These are phyloP conservation scores for Brettanomyces custersianus DNA, from an alignment of 805 yeast species.

Conservation along the genomic window DNA sequence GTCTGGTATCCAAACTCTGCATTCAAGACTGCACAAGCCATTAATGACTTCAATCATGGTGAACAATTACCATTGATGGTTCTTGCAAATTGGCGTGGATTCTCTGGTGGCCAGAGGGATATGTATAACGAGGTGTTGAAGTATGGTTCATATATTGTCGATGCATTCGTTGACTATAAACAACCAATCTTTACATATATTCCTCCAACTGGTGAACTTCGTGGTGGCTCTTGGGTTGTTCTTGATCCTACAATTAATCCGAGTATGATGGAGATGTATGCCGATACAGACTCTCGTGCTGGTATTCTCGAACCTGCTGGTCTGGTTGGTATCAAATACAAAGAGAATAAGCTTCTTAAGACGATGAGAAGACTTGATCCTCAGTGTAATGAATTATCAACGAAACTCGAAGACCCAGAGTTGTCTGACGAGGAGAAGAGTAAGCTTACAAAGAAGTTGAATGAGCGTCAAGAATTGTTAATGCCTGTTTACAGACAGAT, in stretches of 20 bases:
- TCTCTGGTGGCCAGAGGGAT: conserved; percentile 99
- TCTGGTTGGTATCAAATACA: conserved; percentile 96
- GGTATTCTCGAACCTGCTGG: conserved; percentile 99
- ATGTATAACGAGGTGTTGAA: conserved; percentile 98
- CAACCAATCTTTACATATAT: conserved; percentile 96
- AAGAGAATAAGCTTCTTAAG: conserved; percentile 83
- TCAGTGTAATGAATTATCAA: conserved; percentile 60
- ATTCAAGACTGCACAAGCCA: conserved; percentile 98
- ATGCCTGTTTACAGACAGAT: conserved; percentile 88
- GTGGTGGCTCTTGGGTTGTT: conserved; percentile 99
- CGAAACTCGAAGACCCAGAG: conserved; percentile 42
- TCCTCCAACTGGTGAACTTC: conserved; percentile 96
- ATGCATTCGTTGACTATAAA: conserved; percentile 89
- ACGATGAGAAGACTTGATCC: conserved; percentile 88
- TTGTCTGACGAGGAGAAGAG: conserved; percentile 59
- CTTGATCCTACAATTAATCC: conserved; percentile 96
- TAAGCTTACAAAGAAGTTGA: conserved; percentile 53
- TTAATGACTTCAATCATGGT: conserved; percentile 94
- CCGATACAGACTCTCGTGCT: conserved; percentile 90
- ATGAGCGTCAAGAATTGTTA: conserved; percentile 69
- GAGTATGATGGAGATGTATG: conserved; percentile 99
- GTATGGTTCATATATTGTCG: conserved; percentile 95
- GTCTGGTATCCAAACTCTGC: conserved; percentile 99
- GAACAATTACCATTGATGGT: conserved; percentile 97
- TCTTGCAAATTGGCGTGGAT: conserved; percentile 99